Evolutionary conservation across 306 rosid genomes (phyloP), one percentile per base, ranked within the genome.

Genomic region (Lagenaria siceraria): DNA sequence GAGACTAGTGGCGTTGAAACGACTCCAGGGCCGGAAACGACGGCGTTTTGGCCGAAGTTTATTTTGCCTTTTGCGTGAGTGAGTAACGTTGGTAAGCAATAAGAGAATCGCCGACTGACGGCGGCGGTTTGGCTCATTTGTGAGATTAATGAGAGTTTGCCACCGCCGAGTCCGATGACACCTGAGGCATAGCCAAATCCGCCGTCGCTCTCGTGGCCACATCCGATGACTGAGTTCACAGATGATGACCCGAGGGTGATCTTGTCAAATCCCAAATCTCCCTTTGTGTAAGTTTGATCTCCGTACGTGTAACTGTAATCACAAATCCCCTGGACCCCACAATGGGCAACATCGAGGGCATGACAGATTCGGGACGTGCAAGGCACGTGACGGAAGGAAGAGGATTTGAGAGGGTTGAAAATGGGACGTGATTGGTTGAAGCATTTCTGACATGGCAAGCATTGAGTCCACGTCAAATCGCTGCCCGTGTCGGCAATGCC

Each of bases 401-500:
- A 79, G 31, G 96, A 92, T 2, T 24, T 12, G 0, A 0, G 1
- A 1, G 93, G 91, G 22, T 90, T 63, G 40, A 83, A 92, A 15
- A 90, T 51, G 3, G 87, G 86, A 0, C 55, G 81, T 17, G 18
- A 75, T 78, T 92, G 94, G 14, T 86, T 75, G 86, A 78, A 87
- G 68, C 92, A 91, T 5, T 70, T 12, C 5, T 11, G 35, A 68
- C 92, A 90, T 17, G 93, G 95, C 74, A 80, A 40, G 74, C 92
- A 92, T 19, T 92, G 97, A 2, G 85, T 81, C 96, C 93, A 89
- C 0, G 65, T 87, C 0, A 89, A 87, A 21, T 88, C 96, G n/a
- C 97, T 89, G 15, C 97, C 96, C 0, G 89, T 88, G 74, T 91
- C 97, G 0, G 81, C 90, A 6, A 88, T 79, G 9, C 83, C 92